phyloP scores from a whole-genome alignment of 2,329 filamentous ascomycete genomes.

The Coniochaeta pulveracea region DNA sequence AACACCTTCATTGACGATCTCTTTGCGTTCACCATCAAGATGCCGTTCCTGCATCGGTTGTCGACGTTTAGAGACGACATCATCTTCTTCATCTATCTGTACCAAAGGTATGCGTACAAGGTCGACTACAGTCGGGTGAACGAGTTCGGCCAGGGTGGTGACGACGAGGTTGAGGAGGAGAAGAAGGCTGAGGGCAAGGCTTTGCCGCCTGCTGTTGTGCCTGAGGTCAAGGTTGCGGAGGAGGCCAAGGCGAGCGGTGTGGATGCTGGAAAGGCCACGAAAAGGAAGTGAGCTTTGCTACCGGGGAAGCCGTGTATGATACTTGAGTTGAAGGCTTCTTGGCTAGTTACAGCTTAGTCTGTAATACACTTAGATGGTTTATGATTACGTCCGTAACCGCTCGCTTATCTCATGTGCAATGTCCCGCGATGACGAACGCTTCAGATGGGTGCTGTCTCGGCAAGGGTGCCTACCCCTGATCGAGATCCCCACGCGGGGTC shows the following conservation, averaged over 20 bases:
- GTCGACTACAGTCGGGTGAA: slow-evolving; percentile 88
- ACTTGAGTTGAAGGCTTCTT: no score
- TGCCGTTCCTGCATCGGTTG: slow-evolving; percentile 86
- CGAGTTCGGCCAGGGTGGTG: slow-evolving; percentile 97
- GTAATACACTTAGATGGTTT: neutral
- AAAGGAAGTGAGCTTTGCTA: slow-evolving; percentile 29
- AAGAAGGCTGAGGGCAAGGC: slow-evolving; percentile 24
- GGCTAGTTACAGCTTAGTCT: no score
- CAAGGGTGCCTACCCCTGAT: neutral
- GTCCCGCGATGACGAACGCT: no score
- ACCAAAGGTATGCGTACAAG: slow-evolving; percentile 88
- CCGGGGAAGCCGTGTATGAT: no score
- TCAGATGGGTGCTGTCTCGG: no score
- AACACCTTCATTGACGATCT: slow-evolving; percentile 99
- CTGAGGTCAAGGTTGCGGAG: neutral
- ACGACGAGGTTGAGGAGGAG: slow-evolving; percentile 55
- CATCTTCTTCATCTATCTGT: slow-evolving; percentile 96
- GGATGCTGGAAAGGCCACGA: slow-evolving; percentile 34
- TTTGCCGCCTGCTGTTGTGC: slow-evolving; percentile 2
- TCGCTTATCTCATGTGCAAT: no score
- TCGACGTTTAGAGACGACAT: slow-evolving; percentile 90
- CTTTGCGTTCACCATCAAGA: slow-evolving; percentile 98
- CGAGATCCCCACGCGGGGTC: neutral
- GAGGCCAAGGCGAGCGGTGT: slow-evolving; percentile 35
- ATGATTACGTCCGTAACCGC: no score